Evolutionary conservation across 345 rosid genomes (phyloP).

Genomic region (Syzygium aromaticum): DNA sequence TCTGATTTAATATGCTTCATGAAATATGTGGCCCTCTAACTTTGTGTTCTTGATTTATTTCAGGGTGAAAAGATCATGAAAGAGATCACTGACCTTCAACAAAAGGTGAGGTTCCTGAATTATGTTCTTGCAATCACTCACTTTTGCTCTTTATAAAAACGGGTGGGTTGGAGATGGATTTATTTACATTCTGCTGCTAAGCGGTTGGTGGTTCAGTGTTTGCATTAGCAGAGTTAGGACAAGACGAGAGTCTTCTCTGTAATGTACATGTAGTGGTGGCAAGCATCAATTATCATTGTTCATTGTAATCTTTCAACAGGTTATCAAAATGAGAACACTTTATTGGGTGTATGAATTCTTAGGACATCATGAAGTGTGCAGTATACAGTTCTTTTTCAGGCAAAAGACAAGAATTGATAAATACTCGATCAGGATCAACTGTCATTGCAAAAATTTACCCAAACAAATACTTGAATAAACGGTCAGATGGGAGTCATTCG

Average conservation of each 20-base stretch:
- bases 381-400: neutral
- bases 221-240: neutral
- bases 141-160: neutral
- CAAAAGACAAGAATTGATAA: neutral
- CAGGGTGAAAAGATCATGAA: slow-evolving; percentile 74
- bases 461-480: neutral
- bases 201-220: neutral
- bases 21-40: neutral
- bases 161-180: neutral
- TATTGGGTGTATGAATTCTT: neutral
- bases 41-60: neutral
- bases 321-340: neutral
- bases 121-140: neutral
- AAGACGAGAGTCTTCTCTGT: neutral
- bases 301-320: neutral
- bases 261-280: neutral
- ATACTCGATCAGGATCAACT: neutral
- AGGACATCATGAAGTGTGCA: neutral
- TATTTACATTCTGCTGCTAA: neutral
- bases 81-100: slow-evolving; percentile 62
- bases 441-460: neutral
- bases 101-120: slow-evolving; percentile 31
- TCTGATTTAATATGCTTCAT: no score
- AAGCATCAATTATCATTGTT: neutral
- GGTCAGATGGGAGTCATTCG: neutral